A percentile compares a stretch with the other conserved stretches of the same genome.
phyloP scores from a whole-genome alignment of 1,284 basidiomycete genomes.

The Leccinum pallidistipes region DNA sequence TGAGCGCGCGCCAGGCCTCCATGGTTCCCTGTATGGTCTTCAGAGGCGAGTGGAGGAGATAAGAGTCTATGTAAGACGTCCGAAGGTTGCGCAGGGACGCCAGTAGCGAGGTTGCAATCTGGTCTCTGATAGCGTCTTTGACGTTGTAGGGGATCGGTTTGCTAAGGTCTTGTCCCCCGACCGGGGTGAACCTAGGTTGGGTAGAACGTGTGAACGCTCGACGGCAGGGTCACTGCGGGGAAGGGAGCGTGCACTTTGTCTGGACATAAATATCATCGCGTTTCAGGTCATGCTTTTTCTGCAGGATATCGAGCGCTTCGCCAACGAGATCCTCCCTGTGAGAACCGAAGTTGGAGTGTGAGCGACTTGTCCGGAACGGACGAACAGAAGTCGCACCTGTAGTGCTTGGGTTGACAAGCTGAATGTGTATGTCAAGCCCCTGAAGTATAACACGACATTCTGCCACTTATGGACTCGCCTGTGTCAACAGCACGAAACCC shows the following conservation, averaged over 20 bases:
- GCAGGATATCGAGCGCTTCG: slow-evolving; percentile 56
- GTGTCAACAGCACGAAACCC: slow-evolving; percentile 83
- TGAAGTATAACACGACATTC: slow-evolving; percentile 1
- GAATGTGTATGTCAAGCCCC: slow-evolving; percentile 20
- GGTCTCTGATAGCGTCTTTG: slow-evolving; percentile 50
- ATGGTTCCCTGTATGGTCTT: slow-evolving; percentile 57
- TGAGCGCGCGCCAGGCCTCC: slow-evolving; percentile 65
- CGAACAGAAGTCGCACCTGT: slow-evolving; percentile 46
- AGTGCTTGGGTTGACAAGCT: slow-evolving; percentile 79
- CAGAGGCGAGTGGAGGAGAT: slow-evolving; percentile 77
- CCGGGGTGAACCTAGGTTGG: slow-evolving; percentile 61
- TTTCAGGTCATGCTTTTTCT: slow-evolving; percentile 51
- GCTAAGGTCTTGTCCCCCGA: slow-evolving; percentile 66
- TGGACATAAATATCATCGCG: slow-evolving; percentile 71
- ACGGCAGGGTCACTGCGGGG: neutral
- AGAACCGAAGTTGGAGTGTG: neutral
- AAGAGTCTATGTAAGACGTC: slow-evolving; percentile 71
- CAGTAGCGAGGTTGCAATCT: slow-evolving; percentile 64
- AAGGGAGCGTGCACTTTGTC: slow-evolving; percentile 58
- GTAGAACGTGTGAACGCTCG: slow-evolving; percentile 4
- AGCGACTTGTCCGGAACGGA: neutral
- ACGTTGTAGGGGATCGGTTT: slow-evolving; percentile 75
- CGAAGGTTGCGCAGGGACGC: slow-evolving; percentile 66
- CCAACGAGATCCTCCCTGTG: slow-evolving; percentile 78
- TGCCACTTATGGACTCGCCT: slow-evolving; percentile 41